These are phyloP conservation scores for Entrophospora sp. DNA, from an alignment of 192 early-diverging fungal genomes.

Conservation along the genomic window DNA sequence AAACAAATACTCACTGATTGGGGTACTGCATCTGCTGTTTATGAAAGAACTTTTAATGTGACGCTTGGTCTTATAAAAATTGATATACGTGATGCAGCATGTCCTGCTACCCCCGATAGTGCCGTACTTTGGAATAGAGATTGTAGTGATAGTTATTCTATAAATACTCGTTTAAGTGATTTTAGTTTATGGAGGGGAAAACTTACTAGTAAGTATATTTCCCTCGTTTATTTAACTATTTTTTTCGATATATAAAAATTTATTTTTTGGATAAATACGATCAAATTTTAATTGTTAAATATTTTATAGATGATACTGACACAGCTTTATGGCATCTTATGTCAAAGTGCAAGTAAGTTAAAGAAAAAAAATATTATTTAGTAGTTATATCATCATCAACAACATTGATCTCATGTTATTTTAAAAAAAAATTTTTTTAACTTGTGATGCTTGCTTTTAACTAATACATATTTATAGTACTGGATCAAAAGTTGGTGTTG, in stretches of 20 bases:
- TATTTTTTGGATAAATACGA: too few species aligned
- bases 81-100: conserved; percentile 53
- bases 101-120: conserved; percentile 36
- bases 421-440: too few species aligned
- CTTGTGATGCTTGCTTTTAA: too few species aligned
- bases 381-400: background rate
- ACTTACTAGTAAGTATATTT: too few species aligned
- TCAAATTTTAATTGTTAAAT: too few species aligned
- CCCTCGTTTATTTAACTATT: too few species aligned
- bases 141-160: conserved; percentile 58
- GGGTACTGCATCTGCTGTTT: conserved; percentile 71
- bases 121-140: conserved; percentile 66
- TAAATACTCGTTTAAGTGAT: conserved; percentile 69
- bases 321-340: conserved; percentile 88
- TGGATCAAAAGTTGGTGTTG: conserved; percentile 77
- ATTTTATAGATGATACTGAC: conserved; percentile 57
- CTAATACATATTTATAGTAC: too few species aligned
- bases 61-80: conserved; percentile 74
- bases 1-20: conserved; percentile 72
- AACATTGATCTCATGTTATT: background rate
- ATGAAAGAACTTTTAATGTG: conserved; percentile 79
- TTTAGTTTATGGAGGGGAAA: conserved; percentile 78
- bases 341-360: conserved; percentile 63
- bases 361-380: background rate
- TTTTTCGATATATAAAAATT: too few species aligned